Conservation (phyloP, 768 basidiomycete species). For the Lactifluus subvellereus region DNA sequence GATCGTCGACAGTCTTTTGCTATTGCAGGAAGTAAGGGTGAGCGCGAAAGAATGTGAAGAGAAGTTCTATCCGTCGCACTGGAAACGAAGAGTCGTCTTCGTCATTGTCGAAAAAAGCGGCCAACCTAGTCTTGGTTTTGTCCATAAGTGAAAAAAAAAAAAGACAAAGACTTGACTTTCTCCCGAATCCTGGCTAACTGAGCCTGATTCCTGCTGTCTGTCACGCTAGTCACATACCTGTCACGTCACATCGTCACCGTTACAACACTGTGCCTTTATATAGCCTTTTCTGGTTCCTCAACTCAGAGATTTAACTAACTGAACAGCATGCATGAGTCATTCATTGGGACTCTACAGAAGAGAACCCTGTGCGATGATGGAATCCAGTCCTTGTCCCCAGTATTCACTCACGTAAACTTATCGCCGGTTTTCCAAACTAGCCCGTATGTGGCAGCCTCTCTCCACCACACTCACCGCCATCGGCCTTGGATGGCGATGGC, state of each 20-base stretch:
- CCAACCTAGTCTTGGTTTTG: constrained; percentile 60
- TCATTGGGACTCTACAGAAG: neutral
- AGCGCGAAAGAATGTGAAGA: constrained; percentile 45
- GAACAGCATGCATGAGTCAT: constrained; percentile 8
- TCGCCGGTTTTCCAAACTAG: neutral
- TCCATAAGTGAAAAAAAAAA: constrained; percentile 41
- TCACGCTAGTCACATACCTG: neutral
- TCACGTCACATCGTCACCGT: neutral
- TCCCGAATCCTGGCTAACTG: too few species aligned
- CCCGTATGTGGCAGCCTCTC: neutral
- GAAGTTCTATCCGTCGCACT: constrained; percentile 84
- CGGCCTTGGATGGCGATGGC: neutral
- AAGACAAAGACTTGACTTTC: neutral
- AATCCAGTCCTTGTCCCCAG: neutral
- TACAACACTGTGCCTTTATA: too few species aligned
- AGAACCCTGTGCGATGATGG: neutral
- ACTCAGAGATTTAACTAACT: neutral
- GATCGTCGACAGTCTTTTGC: constrained; percentile 82
- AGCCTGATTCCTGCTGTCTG: too few species aligned
- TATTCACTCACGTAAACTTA: neutral
- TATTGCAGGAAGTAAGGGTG: constrained; percentile 51
- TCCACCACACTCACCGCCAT: neutral
- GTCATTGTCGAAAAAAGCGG: constrained; percentile 80
- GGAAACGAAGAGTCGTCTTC: constrained; percentile 82
- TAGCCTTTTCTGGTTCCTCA: too few species aligned